phyloP scores from a whole-genome alignment of 1,139 yeast species.

The Scheffersomyces parashehatae region DNA sequence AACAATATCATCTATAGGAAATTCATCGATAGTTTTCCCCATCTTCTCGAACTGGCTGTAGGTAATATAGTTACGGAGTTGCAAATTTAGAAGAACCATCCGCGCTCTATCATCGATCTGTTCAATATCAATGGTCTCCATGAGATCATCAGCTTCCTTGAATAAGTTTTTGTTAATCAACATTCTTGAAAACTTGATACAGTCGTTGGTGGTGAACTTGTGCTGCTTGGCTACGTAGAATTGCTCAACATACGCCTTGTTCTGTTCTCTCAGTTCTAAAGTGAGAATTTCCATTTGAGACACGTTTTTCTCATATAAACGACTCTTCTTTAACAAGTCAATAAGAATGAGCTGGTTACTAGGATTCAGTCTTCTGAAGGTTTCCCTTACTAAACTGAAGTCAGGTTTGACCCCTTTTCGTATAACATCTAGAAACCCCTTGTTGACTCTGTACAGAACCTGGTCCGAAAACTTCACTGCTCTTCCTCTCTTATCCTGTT shows the following conservation, averaged over 20 bases:
- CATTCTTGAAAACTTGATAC: constrained; percentile 32
- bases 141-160: constrained; percentile 23
- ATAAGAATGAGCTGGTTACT: constrained; percentile 21
- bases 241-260: constrained; percentile 6
- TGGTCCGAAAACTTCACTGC: constrained; percentile 21
- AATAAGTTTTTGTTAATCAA: constrained; percentile 30
- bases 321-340: constrained; percentile 19
- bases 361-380: constrained; percentile 29
- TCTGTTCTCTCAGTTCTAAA: constrained; percentile 17
- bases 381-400: constrained; percentile 27
- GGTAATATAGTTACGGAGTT: constrained; percentile 23
- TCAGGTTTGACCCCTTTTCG: constrained; percentile 41
- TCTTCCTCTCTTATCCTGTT: constrained; percentile 15
- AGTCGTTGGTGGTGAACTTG: constrained; percentile 22
- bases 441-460: constrained; percentile 31
- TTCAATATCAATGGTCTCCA: constrained; percentile 20
- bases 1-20: constrained; percentile 31
- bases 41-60: constrained; percentile 22
- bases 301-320: constrained; percentile 17
- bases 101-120: constrained; percentile 28
- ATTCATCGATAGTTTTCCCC: constrained; percentile 21
- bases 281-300: constrained; percentile 22
- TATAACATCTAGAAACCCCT: constrained; percentile 37
- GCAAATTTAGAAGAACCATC: constrained; percentile 25
- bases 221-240: constrained; percentile 4